phyloP scores from a whole-genome alignment of 176 grass and related monocot species.

The Oryza glumipatula region DNA sequence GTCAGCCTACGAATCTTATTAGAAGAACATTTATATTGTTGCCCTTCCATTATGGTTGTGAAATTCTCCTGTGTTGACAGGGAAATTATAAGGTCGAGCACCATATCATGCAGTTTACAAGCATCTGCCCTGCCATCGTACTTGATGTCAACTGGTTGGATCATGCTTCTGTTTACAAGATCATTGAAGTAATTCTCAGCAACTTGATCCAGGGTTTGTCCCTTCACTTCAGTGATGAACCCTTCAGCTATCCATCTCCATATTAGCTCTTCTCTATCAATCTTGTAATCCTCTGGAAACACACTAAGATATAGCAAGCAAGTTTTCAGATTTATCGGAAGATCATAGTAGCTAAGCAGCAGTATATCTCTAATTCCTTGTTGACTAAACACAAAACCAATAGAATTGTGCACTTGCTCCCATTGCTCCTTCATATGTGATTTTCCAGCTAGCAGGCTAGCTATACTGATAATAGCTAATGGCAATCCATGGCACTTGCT shows the following conservation, averaged over 20 bases:
- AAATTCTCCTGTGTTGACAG: conserved; percentile 30
- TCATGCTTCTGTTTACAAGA: conserved; percentile 36
- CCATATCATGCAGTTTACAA: not conserved
- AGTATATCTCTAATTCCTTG: conserved; percentile 23
- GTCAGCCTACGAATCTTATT: not conserved
- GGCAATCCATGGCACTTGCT: conserved; percentile 33
- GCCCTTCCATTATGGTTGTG: not conserved
- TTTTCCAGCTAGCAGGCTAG: conserved; percentile 8
- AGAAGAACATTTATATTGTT: not conserved
- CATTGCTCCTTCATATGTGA: not conserved
- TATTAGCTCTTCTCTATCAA: not conserved
- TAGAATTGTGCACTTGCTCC: conserved; percentile 1
- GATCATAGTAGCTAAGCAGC: conserved; percentile 32
- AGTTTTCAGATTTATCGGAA: not conserved
- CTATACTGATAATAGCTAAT: conserved; percentile 15
- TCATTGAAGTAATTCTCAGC: not conserved
- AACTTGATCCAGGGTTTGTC: not conserved
- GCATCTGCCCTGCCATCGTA: not conserved
- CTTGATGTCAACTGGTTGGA: not conserved
- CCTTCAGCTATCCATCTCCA: conserved; percentile 39
- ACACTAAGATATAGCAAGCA: conserved; percentile 19
- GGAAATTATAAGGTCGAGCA: conserved; percentile 16
- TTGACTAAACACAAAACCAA: not conserved
- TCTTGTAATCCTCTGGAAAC: conserved; percentile 30
- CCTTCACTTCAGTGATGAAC: not conserved